Evolutionary conservation across 2,329 filamentous ascomycete species (phyloP).

Genomic region (Phoma sp.): DNA sequence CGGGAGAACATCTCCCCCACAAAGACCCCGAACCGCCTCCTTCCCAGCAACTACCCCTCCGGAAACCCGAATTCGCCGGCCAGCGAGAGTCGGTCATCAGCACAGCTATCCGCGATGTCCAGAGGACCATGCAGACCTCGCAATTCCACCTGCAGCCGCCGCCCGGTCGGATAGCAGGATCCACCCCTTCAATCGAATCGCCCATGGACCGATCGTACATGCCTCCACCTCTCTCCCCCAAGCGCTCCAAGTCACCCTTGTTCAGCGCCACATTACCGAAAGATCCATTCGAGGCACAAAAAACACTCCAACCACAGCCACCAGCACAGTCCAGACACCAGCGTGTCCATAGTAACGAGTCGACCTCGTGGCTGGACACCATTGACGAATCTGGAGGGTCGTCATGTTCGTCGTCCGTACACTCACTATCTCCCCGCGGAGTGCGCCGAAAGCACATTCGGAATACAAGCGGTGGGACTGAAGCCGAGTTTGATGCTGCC

Average conservation of each 20-base stretch:
- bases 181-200: slow-evolving; percentile 48
- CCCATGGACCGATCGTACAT: slow-evolving; percentile 67
- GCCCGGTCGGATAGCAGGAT: slow-evolving; percentile 37
- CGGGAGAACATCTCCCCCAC: slow-evolving; percentile 30
- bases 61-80: slow-evolving; percentile 34
- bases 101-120: slow-evolving; percentile 52
- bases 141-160: slow-evolving; percentile 47
- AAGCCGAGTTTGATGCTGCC: slow-evolving; percentile 92
- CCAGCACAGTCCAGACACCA: slow-evolving; percentile 32
- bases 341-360: slow-evolving; percentile 75
- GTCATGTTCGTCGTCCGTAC: slow-evolving; percentile 74
- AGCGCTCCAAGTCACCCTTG: slow-evolving; percentile 60
- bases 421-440: slow-evolving; percentile 78
- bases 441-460: slow-evolving; percentile 75
- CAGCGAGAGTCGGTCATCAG: slow-evolving; percentile 51
- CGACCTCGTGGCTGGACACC: slow-evolving; percentile 91
- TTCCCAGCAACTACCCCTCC: slow-evolving; percentile 41
- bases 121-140: slow-evolving; percentile 41
- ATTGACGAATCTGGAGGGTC: slow-evolving; percentile 90
- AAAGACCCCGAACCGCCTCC: slow-evolving; percentile 32
- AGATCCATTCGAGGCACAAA: slow-evolving; percentile 29
- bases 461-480: slow-evolving; percentile 73
- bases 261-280: slow-evolving; percentile 28
- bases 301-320: slow-evolving; percentile 32
- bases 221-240: slow-evolving; percentile 74